Percentiles rank a stretch among this genome's conserved stretches.
These are phyloP conservation scores for Trichophyton verrucosum DNA, from an alignment of 2,329 filamentous ascomycete species.

Conservation along the genomic window DNA sequence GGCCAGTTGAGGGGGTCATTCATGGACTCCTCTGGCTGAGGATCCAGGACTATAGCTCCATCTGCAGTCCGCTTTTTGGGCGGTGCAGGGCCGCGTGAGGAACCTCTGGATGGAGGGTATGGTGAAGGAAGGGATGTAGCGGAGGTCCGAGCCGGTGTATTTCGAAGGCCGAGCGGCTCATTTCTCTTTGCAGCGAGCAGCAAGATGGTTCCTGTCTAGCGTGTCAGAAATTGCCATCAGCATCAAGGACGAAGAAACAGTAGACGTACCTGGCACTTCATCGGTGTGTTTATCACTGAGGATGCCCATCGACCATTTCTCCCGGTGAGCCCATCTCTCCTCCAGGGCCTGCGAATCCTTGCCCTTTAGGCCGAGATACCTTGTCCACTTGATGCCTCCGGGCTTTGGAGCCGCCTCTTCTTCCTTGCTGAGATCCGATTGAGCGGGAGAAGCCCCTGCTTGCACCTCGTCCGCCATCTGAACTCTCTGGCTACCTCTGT, in stretches of 20 bases:
- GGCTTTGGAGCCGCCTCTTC: not conserved
- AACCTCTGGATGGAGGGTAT: constrained; percentile 29
- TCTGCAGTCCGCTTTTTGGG: constrained; percentile 64
- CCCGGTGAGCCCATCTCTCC: constrained; percentile 10
- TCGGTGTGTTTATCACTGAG: constrained; percentile 69
- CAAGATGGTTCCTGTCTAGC: constrained; percentile 43
- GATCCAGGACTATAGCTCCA: constrained; percentile 74
- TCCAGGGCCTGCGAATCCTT: constrained; percentile 3
- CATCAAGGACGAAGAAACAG: not conserved
- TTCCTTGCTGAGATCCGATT: constrained; percentile 4
- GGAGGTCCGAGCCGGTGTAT: constrained; percentile 50
- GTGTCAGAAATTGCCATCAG: not conserved
- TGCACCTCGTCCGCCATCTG: not conserved
- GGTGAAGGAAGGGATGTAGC: constrained; percentile 42
- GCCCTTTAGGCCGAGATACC: constrained; percentile 10
- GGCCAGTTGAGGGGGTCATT: constrained; percentile 95
- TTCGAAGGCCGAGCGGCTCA: constrained; percentile 48
- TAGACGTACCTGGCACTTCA: constrained; percentile 63
- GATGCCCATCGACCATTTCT: constrained; percentile 58
- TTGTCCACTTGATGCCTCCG: constrained; percentile 10
- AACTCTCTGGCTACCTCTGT: not conserved
- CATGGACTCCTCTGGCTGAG: constrained; percentile 77
- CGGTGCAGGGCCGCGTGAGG: constrained; percentile 23
- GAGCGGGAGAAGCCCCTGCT: not conserved
- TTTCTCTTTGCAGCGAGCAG: constrained; percentile 49